phyloP scores from a whole-genome alignment of 2,329 filamentous ascomycete genomes.

The Calonectria henricotiae region DNA sequence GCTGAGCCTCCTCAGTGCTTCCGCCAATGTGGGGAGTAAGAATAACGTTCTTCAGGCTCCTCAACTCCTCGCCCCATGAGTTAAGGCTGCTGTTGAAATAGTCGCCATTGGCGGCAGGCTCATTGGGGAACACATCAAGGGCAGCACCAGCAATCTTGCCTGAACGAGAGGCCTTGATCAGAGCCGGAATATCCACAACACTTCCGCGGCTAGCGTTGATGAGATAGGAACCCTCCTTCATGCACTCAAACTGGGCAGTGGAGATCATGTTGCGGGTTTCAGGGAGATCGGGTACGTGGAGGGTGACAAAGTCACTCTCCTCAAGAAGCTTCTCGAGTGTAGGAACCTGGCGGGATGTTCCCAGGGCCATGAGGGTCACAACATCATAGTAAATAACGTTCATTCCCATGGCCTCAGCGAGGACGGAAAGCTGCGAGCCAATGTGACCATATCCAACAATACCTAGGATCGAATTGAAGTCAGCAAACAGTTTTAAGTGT shows the following conservation, averaged over 20 bases:
- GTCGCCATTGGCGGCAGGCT: constrained; percentile 94
- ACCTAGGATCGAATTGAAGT: constrained; percentile 61
- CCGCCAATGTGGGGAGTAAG: constrained; percentile 97
- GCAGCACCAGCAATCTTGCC: constrained; percentile 94
- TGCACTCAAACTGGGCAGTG: constrained; percentile 82
- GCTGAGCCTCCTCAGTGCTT: constrained; percentile 97
- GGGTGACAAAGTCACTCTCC: constrained; percentile 91
- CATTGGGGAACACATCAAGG: constrained; percentile 95
- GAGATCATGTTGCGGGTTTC: constrained; percentile 96
- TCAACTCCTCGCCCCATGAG: constrained; percentile 87
- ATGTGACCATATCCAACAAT: constrained; percentile 99
- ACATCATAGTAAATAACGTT: constrained; percentile 98
- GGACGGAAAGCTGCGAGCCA: constrained; percentile 93
- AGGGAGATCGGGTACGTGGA: constrained; percentile 93
- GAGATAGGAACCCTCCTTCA: constrained; percentile 94
- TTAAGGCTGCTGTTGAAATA: constrained; percentile 93
- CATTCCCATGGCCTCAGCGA: constrained; percentile 99
- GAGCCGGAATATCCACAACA: constrained; percentile 93
- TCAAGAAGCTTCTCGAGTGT: constrained; percentile 83
- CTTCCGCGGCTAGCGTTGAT: constrained; percentile 97
- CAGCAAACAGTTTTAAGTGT: neutral
- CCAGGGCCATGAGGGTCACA: constrained; percentile 93
- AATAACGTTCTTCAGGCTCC: constrained; percentile 91
- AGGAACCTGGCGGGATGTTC: constrained; percentile 87
- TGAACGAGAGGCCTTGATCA: constrained; percentile 88